Percentiles rank a stretch among this genome's conserved stretches.
Evolutionary conservation across 2,329 filamentous ascomycete genomes (phyloP).

Genomic region (Cercospora janseana): DNA sequence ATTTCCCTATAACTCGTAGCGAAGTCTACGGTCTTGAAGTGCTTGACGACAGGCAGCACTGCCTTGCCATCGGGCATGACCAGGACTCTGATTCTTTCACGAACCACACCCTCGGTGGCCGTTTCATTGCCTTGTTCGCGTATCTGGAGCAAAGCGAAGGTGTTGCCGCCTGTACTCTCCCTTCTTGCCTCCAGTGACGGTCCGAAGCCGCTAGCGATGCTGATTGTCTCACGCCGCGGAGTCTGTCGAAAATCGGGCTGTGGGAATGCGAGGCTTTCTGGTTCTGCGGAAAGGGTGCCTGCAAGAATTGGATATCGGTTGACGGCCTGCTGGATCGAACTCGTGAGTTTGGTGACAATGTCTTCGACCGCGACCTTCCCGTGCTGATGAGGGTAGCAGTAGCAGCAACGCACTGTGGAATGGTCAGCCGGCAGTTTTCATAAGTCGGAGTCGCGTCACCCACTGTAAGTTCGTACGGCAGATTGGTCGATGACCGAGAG

Average conservation of each 20-base stretch:
- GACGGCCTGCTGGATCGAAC: slow-evolving; percentile 19
- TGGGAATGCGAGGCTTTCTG: not conserved
- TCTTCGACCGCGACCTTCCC: slow-evolving; percentile 2
- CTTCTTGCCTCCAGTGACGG: not conserved
- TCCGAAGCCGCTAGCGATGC: not conserved
- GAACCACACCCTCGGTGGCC: slow-evolving; percentile 9
- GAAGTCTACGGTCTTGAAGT: slow-evolving; percentile 11
- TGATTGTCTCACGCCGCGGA: not conserved
- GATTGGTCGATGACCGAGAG: slow-evolving; percentile 30
- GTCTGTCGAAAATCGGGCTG: not conserved
- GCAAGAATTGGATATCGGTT: slow-evolving; percentile 19
- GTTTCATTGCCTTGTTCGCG: not conserved
- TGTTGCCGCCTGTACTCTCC: not conserved
- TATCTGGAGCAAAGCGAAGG: slow-evolving; percentile 1
- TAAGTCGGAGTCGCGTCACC: not conserved
- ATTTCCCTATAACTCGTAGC: slow-evolving; percentile 12
- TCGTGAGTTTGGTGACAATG: slow-evolving; percentile 13
- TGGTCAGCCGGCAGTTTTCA: not conserved
- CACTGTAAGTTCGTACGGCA: slow-evolving; percentile 20
- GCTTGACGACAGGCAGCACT: slow-evolving; percentile 20
- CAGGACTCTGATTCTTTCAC: slow-evolving; percentile 19
- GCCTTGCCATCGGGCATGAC: slow-evolving; percentile 19
- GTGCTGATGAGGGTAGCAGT: slow-evolving; percentile 23
- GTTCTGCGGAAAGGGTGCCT: slow-evolving; percentile 1
- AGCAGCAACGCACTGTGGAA: slow-evolving; percentile 17